Conservation (phyloP, 768 basidiomycete genomes). For the Mycena maculata region DNA sequence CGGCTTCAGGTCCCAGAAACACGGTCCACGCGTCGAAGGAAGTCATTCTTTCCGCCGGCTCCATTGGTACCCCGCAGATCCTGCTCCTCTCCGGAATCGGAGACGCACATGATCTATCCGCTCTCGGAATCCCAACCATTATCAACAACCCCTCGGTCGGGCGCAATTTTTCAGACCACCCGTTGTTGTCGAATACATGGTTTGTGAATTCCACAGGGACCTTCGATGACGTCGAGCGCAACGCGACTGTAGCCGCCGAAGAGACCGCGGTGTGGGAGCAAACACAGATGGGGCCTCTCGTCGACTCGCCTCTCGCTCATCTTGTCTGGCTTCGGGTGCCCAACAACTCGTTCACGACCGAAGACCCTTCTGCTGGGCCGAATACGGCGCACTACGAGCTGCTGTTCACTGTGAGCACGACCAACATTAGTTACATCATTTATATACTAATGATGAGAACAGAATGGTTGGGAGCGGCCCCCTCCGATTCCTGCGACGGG, state of each 20-base stretch:
- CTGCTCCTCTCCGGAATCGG: slow-evolving; percentile 41
- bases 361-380: slow-evolving; percentile 39
- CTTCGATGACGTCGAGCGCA: slow-evolving; percentile 27
- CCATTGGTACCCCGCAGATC: slow-evolving; percentile 42
- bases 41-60: slow-evolving; percentile 45
- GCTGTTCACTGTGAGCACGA: slow-evolving; percentile 29
- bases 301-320: slow-evolving; percentile 18
- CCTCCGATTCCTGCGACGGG: slow-evolving; percentile 20
- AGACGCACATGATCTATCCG: slow-evolving; percentile 13
- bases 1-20: slow-evolving; percentile 1
- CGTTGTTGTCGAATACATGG: slow-evolving; percentile 20
- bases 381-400: slow-evolving; percentile 38
- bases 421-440: background rate
- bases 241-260: slow-evolving; percentile 23
- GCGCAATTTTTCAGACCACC: slow-evolving; percentile 36
- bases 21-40: slow-evolving; percentile 38
- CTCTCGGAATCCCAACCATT: slow-evolving; percentile 30
- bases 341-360: slow-evolving; percentile 11
- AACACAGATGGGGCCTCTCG: slow-evolving; percentile 34
- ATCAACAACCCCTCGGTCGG: slow-evolving; percentile 38
- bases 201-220: slow-evolving; percentile 36
- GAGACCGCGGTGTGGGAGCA: slow-evolving; percentile 27
- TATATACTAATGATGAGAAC: background rate
- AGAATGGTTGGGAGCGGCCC: slow-evolving; percentile 28
- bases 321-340: slow-evolving; percentile 21